Base-by-base conservation (phyloP, 176 grass and related monocot species). In the Phoenix roebelenii region DNA sequence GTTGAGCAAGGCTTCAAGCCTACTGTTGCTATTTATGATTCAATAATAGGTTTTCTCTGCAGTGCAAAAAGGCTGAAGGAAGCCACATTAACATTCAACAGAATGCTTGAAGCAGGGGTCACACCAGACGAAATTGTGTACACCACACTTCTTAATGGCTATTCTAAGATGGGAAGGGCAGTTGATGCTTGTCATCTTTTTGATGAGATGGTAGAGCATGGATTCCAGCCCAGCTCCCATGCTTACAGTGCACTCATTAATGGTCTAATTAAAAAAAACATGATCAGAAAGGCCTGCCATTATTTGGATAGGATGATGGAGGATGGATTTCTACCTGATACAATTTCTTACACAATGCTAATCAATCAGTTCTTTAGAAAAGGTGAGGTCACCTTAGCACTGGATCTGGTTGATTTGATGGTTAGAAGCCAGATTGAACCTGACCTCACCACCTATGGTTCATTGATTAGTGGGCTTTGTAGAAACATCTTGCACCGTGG, bases 251-350 rank as follows among this genome's bases (percentile, higher is more conserved):
- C 67, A 14, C 66, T 75, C 60, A 75, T 82, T 66, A 82, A 67
- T 72, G 79, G 79, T 54, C 52, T 76, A 25, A 61, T 72, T 67
- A 72, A 76, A 19, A 18, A 22, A 3, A 76, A 72, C 25, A 67
- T 66, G 52, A 56, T 57, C 16, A 57, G 67, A 57, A 66, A 32
- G 53, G 67, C 62, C 54, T 55, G 63, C 50, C 1, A 18, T 35
- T 82, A 82, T 60, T 56, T 82, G 50, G 67, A 82, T 56, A 67
- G 56, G 56, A 76, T 82, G 56, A 30, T 76, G 61, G 67, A 61
- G 18, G 79, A 82, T 59, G 73, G 67, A 23, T 72, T 82, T 61
- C 5, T 53, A 58, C 62, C 67, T 17, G 53, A 82, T 61, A 76
- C 61, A 32, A 51, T 82, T 71, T 57, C 76, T 55, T 82, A 76